Evolutionary conservation across 2,329 filamentous ascomycete species (phyloP), one percentile per base, ranked within the genome.

Genomic region (Pyrenophora seminiperda): DNA sequence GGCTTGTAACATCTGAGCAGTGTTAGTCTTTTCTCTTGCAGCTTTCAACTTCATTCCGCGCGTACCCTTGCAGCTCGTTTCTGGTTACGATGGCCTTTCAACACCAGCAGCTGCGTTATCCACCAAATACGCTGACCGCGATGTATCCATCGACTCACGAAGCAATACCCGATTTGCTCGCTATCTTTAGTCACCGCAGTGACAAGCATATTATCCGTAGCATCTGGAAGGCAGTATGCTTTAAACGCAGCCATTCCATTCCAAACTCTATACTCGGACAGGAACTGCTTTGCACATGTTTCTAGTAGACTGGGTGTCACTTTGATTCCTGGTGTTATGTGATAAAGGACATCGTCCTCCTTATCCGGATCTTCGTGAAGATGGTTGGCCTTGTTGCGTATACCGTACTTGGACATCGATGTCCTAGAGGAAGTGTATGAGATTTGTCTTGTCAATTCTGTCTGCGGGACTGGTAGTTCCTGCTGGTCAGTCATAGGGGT

Each of bases 101-200:
- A 4, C 31, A 57, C 54, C 36, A 57, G 15, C 37, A 54, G 14
- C 13, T 57, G 51, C 2, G 54, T 54, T 24, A 54, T 52, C 54
- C 50, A 57, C 47, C 43, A 57, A 1, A 57, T 34, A 6, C 50
- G 47, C 9, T 39, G 43, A 7, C 24, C 37, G 1, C 37, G 27
- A 33, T 46, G 42, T 27, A 37, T 34, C 54, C 51, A 57, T 29
- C 52, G 50, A 14, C 47, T 51, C 10, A 51, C 36, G 17, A 57
- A 51, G 19, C 54, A 57, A 20, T 54, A 44, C 7, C 34, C 54
- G 18, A 57, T 13, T 14, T 41, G 43, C 30, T 20, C 24, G 10
- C 29, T 17, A 9, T 30, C 20, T 13, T 20, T 22, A 10, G 47
- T 34, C 33, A 49, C 24, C 5, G 41, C 51, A 3, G 29, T 48